phyloP scores from a whole-genome alignment of 1,284 basidiomycete species.

The Ustilago nuda region DNA sequence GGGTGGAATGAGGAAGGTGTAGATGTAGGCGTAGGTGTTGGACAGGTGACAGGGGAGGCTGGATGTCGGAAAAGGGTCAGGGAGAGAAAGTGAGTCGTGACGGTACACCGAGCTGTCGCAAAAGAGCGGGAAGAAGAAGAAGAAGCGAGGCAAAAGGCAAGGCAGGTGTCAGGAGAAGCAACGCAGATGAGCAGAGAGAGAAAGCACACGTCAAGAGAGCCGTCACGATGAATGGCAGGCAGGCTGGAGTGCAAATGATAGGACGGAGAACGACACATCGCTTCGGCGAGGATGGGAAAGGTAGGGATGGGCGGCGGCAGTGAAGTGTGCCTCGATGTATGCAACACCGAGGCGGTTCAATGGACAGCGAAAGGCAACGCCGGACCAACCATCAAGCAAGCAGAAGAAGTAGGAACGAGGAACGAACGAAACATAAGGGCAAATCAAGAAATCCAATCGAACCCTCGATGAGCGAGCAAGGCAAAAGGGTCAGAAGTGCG shows the following conservation, averaged over 20 bases:
- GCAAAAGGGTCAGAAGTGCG: neutral
- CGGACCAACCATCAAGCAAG: slow-evolving; percentile 18
- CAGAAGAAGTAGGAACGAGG: neutral
- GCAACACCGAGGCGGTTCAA: slow-evolving; percentile 16
- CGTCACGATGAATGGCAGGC: slow-evolving; percentile 4
- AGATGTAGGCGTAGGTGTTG: slow-evolving; percentile 27
- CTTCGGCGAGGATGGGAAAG: slow-evolving; percentile 39
- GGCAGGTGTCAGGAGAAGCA: slow-evolving; percentile 25
- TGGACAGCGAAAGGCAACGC: slow-evolving; percentile 15
- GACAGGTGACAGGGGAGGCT: slow-evolving; percentile 32
- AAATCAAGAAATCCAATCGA: neutral
- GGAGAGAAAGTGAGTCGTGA: slow-evolving; percentile 1
- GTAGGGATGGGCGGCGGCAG: slow-evolving; percentile 9
- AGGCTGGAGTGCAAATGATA: neutral
- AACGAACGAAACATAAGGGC: slow-evolving; percentile 2
- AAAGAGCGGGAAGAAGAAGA: slow-evolving; percentile 10
- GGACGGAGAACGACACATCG: slow-evolving; percentile 10
- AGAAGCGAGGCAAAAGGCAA: slow-evolving; percentile 8
- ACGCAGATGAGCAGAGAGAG: neutral
- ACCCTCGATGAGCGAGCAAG: neutral
- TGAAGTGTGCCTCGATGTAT: neutral
- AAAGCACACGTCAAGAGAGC: slow-evolving; percentile 17
- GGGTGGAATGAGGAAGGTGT: slow-evolving; percentile 10
- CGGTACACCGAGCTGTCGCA: slow-evolving; percentile 8
- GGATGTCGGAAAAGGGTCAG: slow-evolving; percentile 39